Conservation (phyloP, 225 moss, liverwort and hornwort genomes). For the Neckera pumila region DNA sequence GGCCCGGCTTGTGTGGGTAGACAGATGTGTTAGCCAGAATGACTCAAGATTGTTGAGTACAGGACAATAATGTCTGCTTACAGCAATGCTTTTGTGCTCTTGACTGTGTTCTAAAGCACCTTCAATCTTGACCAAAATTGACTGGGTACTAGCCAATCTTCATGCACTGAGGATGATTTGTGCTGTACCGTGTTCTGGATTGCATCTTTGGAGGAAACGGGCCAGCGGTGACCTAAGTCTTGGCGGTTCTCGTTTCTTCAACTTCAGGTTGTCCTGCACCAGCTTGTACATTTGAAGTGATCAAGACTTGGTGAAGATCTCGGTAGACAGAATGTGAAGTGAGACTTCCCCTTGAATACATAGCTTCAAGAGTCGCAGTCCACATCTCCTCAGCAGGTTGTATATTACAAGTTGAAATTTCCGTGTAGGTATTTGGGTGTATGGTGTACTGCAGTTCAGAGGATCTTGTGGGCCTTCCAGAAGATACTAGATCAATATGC, state of each 20-base stretch:
- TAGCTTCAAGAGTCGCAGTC: background rate
- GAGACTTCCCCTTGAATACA: constrained; percentile 3
- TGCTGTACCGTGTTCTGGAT: constrained; percentile 6
- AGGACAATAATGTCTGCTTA: background rate
- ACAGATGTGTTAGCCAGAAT: background rate
- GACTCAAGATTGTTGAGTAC: background rate
- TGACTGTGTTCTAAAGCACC: constrained; percentile 6
- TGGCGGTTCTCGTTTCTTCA: background rate
- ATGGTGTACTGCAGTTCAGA: background rate
- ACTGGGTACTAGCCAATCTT: background rate
- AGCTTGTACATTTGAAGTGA: constrained; percentile 15
- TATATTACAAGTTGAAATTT: constrained; percentile 15
- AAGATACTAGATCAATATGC: background rate
- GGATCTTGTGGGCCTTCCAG: background rate
- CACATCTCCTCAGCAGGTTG: constrained; percentile 24
- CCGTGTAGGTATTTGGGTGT: constrained; percentile 1
- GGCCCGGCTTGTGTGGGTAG: background rate
- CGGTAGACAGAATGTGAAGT: constrained; percentile 7
- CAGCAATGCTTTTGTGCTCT: background rate
- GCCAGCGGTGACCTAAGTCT: background rate
- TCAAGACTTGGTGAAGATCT: constrained; percentile 14
- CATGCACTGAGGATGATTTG: background rate
- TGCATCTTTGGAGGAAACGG: constrained; percentile 7
- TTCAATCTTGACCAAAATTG: constrained; percentile 8
- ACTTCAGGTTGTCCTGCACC: background rate